A percentile compares a stretch with the other conserved stretches of the same genome.
These are phyloP conservation scores for Mycogone perniciosa DNA, from an alignment of 2,329 filamentous ascomycete genomes.

Conservation along the genomic window DNA sequence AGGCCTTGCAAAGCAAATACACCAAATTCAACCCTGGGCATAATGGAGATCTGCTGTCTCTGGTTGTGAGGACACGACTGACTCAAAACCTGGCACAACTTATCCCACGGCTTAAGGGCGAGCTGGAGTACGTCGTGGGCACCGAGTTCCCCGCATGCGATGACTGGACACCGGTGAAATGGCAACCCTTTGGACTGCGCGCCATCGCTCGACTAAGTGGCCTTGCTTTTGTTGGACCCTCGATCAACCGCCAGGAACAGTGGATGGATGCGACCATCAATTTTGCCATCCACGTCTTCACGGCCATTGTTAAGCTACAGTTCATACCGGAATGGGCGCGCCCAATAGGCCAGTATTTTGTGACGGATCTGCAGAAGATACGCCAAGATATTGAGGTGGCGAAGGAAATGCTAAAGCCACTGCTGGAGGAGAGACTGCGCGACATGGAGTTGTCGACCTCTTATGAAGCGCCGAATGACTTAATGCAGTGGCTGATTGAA, in stretches of 20 bases:
- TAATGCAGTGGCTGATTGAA: slow-evolving; percentile 41
- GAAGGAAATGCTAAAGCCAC: slow-evolving; percentile 37
- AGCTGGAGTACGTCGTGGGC: slow-evolving; percentile 39
- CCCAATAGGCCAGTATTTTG: slow-evolving; percentile 39
- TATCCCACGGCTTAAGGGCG: slow-evolving; percentile 39
- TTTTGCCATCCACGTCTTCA: slow-evolving; percentile 44
- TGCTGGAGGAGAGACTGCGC: slow-evolving; percentile 40
- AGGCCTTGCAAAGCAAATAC: slow-evolving; percentile 46
- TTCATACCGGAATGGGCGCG: slow-evolving; percentile 46
- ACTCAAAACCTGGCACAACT: slow-evolving; percentile 42
- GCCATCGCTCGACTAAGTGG: slow-evolving; percentile 49
- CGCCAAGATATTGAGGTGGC: slow-evolving; percentile 36
- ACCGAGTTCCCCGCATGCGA: slow-evolving; percentile 44
- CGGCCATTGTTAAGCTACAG: slow-evolving; percentile 43
- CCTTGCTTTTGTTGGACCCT: slow-evolving; percentile 45
- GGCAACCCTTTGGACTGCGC: slow-evolving; percentile 46
- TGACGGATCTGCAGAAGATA: slow-evolving; percentile 41
- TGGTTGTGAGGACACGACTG: slow-evolving; percentile 40
- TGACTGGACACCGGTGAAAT: slow-evolving; percentile 49
- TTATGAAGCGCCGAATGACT: slow-evolving; percentile 33
- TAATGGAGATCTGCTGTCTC: slow-evolving; percentile 38
- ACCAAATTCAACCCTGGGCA: slow-evolving; percentile 43
- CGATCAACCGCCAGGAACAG: slow-evolving; percentile 44
- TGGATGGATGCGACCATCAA: slow-evolving; percentile 49
- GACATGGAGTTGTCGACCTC: slow-evolving; percentile 32